These are phyloP conservation scores for Tolypocladium pustulatum DNA, from an alignment of 2,329 filamentous ascomycete genomes.

Conservation along the genomic window DNA sequence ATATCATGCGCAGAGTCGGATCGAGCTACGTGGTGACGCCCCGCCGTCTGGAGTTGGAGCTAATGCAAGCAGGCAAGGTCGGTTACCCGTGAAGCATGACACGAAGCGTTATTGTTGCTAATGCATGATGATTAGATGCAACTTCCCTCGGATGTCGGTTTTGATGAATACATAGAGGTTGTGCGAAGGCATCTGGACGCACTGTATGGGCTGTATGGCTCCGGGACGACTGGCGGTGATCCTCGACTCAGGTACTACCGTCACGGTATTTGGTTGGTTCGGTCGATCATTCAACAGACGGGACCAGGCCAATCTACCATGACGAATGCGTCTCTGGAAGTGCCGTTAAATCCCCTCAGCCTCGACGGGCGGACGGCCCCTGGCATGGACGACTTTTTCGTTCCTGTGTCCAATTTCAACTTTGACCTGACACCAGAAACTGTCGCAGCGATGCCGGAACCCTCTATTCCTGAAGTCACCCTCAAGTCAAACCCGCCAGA, in stretches of 20 bases:
- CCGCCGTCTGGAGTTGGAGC: constrained; percentile 39
- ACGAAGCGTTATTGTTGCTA: not conserved
- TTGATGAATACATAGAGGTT: constrained; percentile 28
- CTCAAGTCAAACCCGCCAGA: constrained; percentile 3
- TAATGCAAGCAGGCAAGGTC: constrained; percentile 41
- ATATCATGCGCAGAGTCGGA: constrained; percentile 23
- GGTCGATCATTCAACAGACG: constrained; percentile 23
- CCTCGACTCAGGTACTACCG: constrained; percentile 31
- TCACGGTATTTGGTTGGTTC: constrained; percentile 28
- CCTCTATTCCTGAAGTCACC: constrained; percentile 2
- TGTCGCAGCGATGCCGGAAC: not conserved
- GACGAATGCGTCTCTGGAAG: not conserved
- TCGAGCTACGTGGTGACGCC: constrained; percentile 27
- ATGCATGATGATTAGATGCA: constrained; percentile 17
- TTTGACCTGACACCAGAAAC: constrained; percentile 2
- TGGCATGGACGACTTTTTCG: constrained; percentile 10
- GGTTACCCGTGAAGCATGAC: constrained; percentile 4
- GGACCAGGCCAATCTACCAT: not conserved
- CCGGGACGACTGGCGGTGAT: constrained; percentile 3
- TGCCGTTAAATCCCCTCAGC: not conserved
- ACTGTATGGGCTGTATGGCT: constrained; percentile 24
- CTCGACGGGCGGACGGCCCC: not conserved
- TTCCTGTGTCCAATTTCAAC: constrained; percentile 8
- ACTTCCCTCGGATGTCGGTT: constrained; percentile 24
- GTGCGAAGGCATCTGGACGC: constrained; percentile 31